Evolutionary conservation across 1,139 yeast species (phyloP).

Genomic region (Debaryomycetaceae sp.): DNA sequence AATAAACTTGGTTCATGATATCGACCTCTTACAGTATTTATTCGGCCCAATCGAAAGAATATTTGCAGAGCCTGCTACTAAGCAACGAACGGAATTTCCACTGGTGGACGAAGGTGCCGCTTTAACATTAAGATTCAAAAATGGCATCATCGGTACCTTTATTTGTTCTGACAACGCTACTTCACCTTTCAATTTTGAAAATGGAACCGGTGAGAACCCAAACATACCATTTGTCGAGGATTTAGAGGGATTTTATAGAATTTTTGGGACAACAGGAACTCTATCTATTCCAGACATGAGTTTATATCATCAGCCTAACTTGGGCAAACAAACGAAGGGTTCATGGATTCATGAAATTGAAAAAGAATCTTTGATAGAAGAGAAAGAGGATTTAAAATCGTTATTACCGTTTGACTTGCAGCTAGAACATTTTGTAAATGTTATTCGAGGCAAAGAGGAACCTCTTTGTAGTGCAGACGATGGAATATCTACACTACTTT

Average conservation of each 20-base stretch:
- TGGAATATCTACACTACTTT: conserved; percentile 34
- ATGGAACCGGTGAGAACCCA: conserved; percentile 43
- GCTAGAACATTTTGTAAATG: conserved; percentile 36
- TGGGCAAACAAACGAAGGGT: conserved; percentile 9
- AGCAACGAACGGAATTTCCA: conserved; percentile 26
- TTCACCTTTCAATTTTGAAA: conserved; percentile 39
- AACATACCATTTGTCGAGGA: conserved; percentile 28
- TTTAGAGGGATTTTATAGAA: conserved; percentile 32
- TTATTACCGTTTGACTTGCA: conserved; percentile 38
- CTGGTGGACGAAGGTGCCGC: conserved; percentile 43
- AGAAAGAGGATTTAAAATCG: conserved; percentile 9
- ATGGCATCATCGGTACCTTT: conserved; percentile 37
- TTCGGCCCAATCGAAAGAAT: conserved; percentile 38
- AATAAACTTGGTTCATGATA: conserved; percentile 40
- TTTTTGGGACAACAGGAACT: conserved; percentile 38
- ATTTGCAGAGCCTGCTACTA: conserved; percentile 34
- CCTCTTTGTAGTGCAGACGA: conserved; percentile 38
- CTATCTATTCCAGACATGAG: conserved; percentile 36
- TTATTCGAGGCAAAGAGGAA: conserved; percentile 24
- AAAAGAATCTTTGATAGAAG: conserved; percentile 12
- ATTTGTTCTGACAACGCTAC: conserved; percentile 38
- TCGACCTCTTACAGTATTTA: conserved; percentile 35
- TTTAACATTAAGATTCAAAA: conserved; percentile 28
- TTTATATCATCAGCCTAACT: conserved; percentile 27
- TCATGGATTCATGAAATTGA: conserved; percentile 34